Conservation (phyloP, 2,329 filamentous ascomycete genomes). For the Sporothrix mexicana region DNA sequence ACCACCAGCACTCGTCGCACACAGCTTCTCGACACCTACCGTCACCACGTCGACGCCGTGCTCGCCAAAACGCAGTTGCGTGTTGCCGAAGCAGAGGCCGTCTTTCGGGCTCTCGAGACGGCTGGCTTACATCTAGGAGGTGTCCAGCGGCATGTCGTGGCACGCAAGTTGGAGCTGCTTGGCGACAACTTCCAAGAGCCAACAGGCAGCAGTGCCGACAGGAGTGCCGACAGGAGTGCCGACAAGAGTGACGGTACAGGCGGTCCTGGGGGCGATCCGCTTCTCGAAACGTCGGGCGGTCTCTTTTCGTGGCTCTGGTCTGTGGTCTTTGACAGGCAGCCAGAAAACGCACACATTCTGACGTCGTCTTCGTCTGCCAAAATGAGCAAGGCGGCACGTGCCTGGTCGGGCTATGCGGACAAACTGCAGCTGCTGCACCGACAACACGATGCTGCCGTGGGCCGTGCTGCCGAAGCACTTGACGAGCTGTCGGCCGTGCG, state of each 20-base stretch:
- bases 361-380: background rate
- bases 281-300: background rate
- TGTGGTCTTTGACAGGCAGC: conserved; percentile 1
- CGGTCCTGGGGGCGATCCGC: conserved; percentile 1
- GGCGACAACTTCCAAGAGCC: background rate
- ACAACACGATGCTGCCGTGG: conserved; percentile 23
- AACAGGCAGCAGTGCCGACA: background rate
- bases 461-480: conserved; percentile 22
- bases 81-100: conserved; percentile 71
- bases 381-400: conserved; percentile 8
- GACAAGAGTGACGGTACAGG: background rate
- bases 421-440: conserved; percentile 27
- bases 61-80: conserved; percentile 71
- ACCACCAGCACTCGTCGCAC: conserved; percentile 51
- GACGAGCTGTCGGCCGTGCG: conserved; percentile 33
- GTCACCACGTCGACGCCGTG: conserved; percentile 72
- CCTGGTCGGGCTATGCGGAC: conserved; percentile 31
- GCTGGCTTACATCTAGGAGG: conserved; percentile 72
- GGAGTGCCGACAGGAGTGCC: background rate
- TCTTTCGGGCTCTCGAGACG: conserved; percentile 68
- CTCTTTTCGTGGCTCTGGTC: conserved; percentile 25
- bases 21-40: conserved; percentile 72
- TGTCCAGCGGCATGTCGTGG: conserved; percentile 71
- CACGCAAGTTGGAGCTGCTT: conserved; percentile 62
- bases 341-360: background rate